Base-by-base conservation (phyloP, 148 eudicot species). In the Gaultheria prostrata region DNA sequence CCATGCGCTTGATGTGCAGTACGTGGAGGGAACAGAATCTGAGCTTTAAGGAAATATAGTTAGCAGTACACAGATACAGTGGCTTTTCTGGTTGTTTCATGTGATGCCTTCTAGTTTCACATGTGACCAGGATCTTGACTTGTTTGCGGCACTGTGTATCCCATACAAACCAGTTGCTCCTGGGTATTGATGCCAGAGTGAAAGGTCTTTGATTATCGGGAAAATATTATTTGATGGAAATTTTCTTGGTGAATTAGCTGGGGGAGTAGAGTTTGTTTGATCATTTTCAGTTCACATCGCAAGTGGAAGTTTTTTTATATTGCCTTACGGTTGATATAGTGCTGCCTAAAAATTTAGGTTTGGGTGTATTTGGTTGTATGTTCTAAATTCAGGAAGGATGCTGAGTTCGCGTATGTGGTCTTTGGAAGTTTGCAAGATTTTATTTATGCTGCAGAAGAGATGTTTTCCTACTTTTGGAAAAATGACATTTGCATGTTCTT, bases 121-220 rank as follows among this genome's bases (percentile, higher is more conserved):
- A n/a, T 12, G 54, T n/a, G 32, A 18, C 78, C 56, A 76, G 10
- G 56, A 76, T 76, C 78, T 76, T 76, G 54, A 76, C 54, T 74
- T 43, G 30, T 45, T 45, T 45, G 78, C n/a, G 53, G 53, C 15
- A 35, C 26, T 74, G 35, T n/a, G 76, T 72, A 39, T 33, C 48
- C n/a, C 46, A 3, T 18, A 20, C 3, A 35, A 72, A 71, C n/a
- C 12, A 5, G 51, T 45, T 74, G 53, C 51, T n/a, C 30, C 78
- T 74, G 6, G 5, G 51, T 24, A 74, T 43, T 74, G 78, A n/a
- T n/a, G 28, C n/a, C 75, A 35, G 46, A 71, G 76, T 33, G 49
- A 18, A 72, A 72, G 76, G 5, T 72, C 26, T 21, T 72, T 35
- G 45, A 18, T 73, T 20, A 39, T 73, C 48, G 1, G 2, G 9